phyloP scores from a whole-genome alignment of 352 stramenopile genomes.

The Phytophthora sansomeana region DNA sequence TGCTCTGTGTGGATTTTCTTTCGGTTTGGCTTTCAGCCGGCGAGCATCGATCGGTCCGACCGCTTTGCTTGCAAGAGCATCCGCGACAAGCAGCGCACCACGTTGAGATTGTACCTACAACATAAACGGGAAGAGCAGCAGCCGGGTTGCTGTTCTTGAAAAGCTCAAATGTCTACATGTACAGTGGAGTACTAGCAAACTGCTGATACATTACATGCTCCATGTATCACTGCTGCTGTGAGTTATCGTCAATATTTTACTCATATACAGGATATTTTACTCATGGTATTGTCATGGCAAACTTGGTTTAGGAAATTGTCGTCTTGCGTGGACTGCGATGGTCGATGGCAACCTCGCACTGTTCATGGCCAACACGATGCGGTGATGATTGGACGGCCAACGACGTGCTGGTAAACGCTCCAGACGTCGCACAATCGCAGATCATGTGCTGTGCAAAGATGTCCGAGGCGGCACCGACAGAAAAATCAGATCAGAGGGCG shows the following conservation, averaged over 20 bases:
- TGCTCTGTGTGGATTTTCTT: constrained; percentile 25
- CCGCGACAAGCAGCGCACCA: constrained; percentile 25
- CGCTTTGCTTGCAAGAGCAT: constrained; percentile 11
- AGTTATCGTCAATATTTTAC: background rate
- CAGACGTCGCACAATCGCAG: background rate
- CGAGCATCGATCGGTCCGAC: background rate
- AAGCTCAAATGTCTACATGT: background rate
- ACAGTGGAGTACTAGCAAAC: no score
- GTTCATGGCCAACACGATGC: background rate
- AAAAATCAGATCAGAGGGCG: background rate
- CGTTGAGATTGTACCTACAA: constrained; percentile 30
- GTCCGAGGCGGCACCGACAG: background rate
- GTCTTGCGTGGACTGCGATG: no score
- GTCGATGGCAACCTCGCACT: background rate
- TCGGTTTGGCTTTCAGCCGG: constrained; percentile 10
- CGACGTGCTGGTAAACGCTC: background rate
- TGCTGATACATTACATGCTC: background rate
- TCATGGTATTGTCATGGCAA: no score
- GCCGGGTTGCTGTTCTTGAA: background rate
- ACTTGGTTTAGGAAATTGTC: no score
- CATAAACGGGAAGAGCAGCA: constrained; percentile 16
- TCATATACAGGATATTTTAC: no score
- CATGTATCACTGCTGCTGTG: background rate
- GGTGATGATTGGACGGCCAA: background rate
- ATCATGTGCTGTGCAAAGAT: constrained; percentile 7